phyloP scores from a whole-genome alignment of 1,284 basidiomycete species.

The Cryptococcus sp. region DNA sequence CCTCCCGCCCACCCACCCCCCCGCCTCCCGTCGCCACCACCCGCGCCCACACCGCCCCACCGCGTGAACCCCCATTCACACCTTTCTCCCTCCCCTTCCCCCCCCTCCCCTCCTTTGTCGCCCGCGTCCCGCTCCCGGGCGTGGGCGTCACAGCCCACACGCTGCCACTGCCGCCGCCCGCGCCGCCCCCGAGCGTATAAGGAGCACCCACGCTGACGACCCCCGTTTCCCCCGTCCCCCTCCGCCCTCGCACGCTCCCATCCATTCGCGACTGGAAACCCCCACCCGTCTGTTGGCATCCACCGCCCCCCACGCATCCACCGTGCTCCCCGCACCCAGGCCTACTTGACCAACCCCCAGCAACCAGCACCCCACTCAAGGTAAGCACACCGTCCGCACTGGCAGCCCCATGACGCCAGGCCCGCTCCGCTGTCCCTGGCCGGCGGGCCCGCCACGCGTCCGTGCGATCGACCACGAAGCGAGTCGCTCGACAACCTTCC shows the following conservation, averaged over 20 bases:
- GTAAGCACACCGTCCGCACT: slow-evolving; percentile 2
- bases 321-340: neutral
- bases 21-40: slow-evolving; percentile 5
- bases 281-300: slow-evolving; percentile 1
- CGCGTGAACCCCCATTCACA: neutral
- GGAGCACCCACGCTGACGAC: neutral
- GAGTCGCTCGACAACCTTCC: too few relatives aligned
- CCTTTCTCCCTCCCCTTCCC: neutral
- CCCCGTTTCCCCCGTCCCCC: slow-evolving; percentile 1
- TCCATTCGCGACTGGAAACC: too few relatives aligned
- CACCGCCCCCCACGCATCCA: neutral
- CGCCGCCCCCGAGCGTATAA: neutral
- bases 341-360: neutral
- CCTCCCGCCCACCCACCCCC: slow-evolving; percentile 5
- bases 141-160: neutral
- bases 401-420: neutral
- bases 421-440: neutral
- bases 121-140: neutral
- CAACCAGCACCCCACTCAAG: slow-evolving; percentile 7
- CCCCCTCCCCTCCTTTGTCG: slow-evolving; percentile 1
- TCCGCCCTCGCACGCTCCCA: neutral
- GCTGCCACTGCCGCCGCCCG: neutral
- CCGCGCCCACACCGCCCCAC: slow-evolving; percentile 1
- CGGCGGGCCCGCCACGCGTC: slow-evolving; percentile 5
- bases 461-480: slow-evolving; percentile 9